These are phyloP conservation scores for Saccharomyces hybrid DNA, from an alignment of 1,139 yeast genomes.

Conservation along the genomic window DNA sequence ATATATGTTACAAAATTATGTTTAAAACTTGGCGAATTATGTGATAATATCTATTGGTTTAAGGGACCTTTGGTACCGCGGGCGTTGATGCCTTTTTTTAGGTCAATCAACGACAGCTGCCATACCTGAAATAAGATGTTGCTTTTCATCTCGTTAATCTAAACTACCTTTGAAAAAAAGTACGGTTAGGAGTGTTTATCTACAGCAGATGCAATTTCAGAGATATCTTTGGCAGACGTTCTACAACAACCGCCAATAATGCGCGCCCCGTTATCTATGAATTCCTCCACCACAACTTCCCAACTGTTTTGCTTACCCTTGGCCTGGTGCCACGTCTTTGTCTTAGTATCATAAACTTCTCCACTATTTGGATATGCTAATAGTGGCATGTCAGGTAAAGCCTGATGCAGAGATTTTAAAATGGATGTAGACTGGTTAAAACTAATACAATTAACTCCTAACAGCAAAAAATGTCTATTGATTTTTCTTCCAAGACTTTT, in stretches of 20 bases:
- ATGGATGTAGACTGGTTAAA: constrained; percentile 21
- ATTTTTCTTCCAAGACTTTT: constrained; percentile 36
- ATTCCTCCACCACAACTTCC: constrained; percentile 21
- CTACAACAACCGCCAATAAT: constrained; percentile 31
- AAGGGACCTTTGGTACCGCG: no score
- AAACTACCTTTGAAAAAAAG: no score
- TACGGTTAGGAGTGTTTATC: constrained; percentile 2
- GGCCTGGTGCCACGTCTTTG: constrained; percentile 18
- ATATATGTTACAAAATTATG: no score
- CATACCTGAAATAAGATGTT: no score
- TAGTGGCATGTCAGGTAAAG: constrained; percentile 18
- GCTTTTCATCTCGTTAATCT: no score
- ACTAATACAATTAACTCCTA: constrained; percentile 28
- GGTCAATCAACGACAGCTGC: no score
- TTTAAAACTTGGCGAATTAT: no score
- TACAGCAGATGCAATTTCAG: constrained; percentile 15
- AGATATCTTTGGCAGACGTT: constrained; percentile 25
- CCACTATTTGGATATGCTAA: constrained; percentile 30
- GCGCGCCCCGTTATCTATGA: constrained; percentile 18
- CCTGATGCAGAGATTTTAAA: constrained; percentile 14
- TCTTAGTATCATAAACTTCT: constrained; percentile 25
- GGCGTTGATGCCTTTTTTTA: no score
- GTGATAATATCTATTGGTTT: no score
- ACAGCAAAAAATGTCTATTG: constrained; percentile 18
- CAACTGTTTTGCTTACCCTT: constrained; percentile 11